Base-by-base conservation (phyloP, 306 rosid genomes). In the Dalbergia cultrata region DNA sequence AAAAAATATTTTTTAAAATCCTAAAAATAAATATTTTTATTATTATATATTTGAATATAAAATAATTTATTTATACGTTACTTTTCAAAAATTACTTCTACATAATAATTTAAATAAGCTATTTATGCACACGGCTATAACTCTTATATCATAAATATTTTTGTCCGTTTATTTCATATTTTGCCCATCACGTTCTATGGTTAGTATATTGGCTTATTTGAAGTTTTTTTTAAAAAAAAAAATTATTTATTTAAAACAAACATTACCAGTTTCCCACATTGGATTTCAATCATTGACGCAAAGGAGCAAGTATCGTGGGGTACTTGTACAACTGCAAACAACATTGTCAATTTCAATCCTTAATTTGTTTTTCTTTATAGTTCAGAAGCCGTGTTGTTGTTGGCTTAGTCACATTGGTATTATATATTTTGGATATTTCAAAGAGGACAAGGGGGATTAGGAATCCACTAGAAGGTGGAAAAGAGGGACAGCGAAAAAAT, bases 381-480 rank as follows among this genome's bases (percentile, higher is more conserved):
- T 35, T 56, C 21, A 34, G 57, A 68, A 62, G 76, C 49, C 88
- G 82, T 67, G 82, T 59, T 79, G 16, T 45, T 56, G 74, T 78
- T 82, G 47, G 84, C 74, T 68, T 61, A 19, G 26, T 1, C 19
- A 53, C 63, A 60, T 31, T 14, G 50, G 8, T 41, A 19, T 22
- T 18, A 5, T n/a, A 34, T 50, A 13, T 6, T 69, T 72, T 80
- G 84, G 74, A 59, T 70, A 56, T 81, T 80, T 74, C 59, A 63
- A 77, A 57, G 43, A 67, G 71, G 78, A 58, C 82, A 69, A 49
- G 17, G 16, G 16, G 39, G 43, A 13, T 16, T 45, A 43, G 71
- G 81, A 86, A 77, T 66, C 72, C 79, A 33, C 74, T 67, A 63
- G 79, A 69, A 41, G 74, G 58, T 60, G 58, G 59, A 61, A 65